Evolutionary conservation across 345 rosid species (phyloP).

Genomic region (Microthlaspi erraticum): DNA sequence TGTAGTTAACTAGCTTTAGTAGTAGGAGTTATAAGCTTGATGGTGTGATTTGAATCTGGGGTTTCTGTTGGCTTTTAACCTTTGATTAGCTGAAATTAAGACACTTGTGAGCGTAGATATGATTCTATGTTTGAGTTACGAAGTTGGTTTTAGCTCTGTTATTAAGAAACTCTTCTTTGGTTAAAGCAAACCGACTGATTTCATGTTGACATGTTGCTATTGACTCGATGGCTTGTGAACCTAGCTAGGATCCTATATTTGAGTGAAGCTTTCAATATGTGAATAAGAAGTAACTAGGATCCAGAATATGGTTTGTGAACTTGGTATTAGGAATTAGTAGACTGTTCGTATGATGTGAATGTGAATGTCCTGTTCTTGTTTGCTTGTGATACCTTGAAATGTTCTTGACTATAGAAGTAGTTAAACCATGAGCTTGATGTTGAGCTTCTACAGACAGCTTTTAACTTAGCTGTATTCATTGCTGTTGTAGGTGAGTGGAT

Average conservation of each 20-base stretch:
- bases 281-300: background rate
- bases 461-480: background rate
- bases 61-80: background rate
- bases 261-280: slow-evolving; percentile 1
- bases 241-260: background rate
- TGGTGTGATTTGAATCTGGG: background rate
- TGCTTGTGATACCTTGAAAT: background rate
- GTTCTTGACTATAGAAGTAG: background rate
- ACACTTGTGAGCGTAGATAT: background rate
- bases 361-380: background rate
- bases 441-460: slow-evolving; percentile 7
- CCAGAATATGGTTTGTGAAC: background rate
- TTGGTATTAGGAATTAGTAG: background rate
- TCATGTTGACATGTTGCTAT: slow-evolving; percentile 13
- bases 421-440: background rate
- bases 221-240: slow-evolving; percentile 7
- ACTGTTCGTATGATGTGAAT: background rate
- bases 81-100: background rate
- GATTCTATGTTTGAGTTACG: background rate
- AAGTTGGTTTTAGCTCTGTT: slow-evolving; percentile 25
- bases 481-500: slow-evolving; percentile 82
- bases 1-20: background rate
- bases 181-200: background rate
- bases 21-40: background rate
- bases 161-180: background rate